Conservation (phyloP, 495 filamentous ascomycete species). For the Alectoria sarmentosa region DNA sequence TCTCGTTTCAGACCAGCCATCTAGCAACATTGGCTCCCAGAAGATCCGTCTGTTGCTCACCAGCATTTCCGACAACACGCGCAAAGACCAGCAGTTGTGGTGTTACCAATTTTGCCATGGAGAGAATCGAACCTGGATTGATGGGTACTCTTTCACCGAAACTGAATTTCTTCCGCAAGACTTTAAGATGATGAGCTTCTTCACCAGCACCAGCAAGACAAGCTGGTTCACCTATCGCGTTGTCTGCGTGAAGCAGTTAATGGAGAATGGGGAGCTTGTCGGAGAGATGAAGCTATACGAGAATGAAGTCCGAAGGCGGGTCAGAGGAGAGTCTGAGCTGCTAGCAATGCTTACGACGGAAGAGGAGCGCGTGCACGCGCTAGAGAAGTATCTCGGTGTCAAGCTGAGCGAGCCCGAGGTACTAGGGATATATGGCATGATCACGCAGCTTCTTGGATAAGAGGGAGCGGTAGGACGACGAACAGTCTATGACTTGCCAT, state of each 20-base stretch:
- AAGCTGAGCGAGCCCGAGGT: background rate
- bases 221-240: background rate
- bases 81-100: background rate
- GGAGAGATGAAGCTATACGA: background rate
- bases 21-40: background rate
- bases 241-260: background rate
- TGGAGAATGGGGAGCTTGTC: background rate
- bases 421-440: background rate
- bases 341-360: background rate
- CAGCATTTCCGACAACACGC: background rate
- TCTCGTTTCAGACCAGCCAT: background rate
- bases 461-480: background rate
- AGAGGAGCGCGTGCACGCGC: background rate
- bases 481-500: background rate
- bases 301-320: background rate
- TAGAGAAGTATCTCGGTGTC: background rate
- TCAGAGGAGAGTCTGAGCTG: background rate
- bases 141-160: background rate
- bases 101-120: background rate
- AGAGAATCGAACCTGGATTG: background rate
- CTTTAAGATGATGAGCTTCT: background rate
- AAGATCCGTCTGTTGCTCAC: background rate
- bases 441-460: background rate
- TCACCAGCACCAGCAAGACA: background rate
- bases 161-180: background rate